Evolutionary conservation across 2,329 filamentous ascomycete genomes (phyloP).

Genomic region (Amauroascus verrucosus): DNA sequence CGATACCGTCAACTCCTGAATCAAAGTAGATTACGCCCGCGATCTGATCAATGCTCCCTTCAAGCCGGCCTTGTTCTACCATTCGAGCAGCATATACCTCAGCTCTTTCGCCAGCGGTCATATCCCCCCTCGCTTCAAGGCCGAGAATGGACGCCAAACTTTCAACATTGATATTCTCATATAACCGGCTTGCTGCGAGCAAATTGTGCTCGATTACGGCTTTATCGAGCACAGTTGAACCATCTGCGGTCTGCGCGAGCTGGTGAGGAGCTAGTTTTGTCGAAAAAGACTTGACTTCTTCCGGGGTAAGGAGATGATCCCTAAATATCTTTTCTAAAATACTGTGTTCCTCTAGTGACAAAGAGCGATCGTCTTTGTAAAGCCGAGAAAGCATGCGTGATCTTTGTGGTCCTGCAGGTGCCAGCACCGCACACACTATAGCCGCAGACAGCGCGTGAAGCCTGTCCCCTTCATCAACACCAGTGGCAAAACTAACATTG

Average conservation of each 20-base stretch:
- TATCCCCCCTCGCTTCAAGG: slow-evolving; percentile 45
- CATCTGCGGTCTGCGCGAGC: slow-evolving; percentile 78
- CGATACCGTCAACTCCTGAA: slow-evolving; percentile 54
- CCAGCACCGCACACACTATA: slow-evolving; percentile 84
- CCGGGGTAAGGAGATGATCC: slow-evolving; percentile 66
- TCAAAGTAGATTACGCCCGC: slow-evolving; percentile 82
- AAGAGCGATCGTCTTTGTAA: slow-evolving; percentile 84
- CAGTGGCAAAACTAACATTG: slow-evolving; percentile 64
- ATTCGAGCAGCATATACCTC: slow-evolving; percentile 88
- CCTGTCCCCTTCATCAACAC: slow-evolving; percentile 78
- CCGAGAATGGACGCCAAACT: slow-evolving; percentile 68
- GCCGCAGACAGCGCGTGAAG: slow-evolving; percentile 75
- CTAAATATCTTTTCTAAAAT: slow-evolving; percentile 98
- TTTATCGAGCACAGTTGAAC: slow-evolving; percentile 82
- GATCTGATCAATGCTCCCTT: slow-evolving; percentile 89
- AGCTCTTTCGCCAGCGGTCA: slow-evolving; percentile 56
- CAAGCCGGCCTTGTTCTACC: slow-evolving; percentile 86
- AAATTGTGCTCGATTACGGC: slow-evolving; percentile 96
- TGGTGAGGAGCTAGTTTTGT: slow-evolving; percentile 74
- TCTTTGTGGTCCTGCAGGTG: slow-evolving; percentile 77
- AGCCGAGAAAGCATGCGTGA: slow-evolving; percentile 69
- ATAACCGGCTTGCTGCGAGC: slow-evolving; percentile 69
- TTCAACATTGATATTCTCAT: slow-evolving; percentile 66
- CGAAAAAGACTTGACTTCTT: slow-evolving; percentile 81
- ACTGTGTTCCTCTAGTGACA: slow-evolving; percentile 59